A percentile compares a stretch with the other conserved stretches of the same genome.
phyloP scores from a whole-genome alignment of 352 stramenopile genomes.

The Elongisporangium undulatum region DNA sequence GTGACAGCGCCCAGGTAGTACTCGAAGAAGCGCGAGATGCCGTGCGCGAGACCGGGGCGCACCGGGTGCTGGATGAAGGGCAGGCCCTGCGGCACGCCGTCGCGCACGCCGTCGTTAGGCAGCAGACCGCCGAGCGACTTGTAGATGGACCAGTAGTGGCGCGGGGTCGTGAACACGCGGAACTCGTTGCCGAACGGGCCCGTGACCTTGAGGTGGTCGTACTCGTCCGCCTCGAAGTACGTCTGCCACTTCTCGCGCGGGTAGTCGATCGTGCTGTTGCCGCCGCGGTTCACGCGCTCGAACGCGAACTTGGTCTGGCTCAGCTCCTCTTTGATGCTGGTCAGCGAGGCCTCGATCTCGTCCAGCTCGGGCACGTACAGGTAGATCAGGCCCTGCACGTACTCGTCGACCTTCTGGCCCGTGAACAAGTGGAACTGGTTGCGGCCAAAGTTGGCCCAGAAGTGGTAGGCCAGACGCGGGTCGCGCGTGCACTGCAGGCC shows the following conservation, averaged over 20 bases:
- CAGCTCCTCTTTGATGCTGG: slow-evolving; percentile 38
- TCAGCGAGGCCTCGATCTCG: slow-evolving; percentile 45
- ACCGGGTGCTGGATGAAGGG: slow-evolving; percentile 58
- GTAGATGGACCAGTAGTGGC: slow-evolving; percentile 57
- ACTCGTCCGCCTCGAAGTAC: slow-evolving; percentile 37
- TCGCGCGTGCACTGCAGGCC: slow-evolving; percentile 60
- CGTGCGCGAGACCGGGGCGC: slow-evolving; percentile 45
- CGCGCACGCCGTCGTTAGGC: slow-evolving; percentile 25
- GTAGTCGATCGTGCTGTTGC: slow-evolving; percentile 39
- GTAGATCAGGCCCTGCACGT: slow-evolving; percentile 50
- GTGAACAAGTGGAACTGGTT: slow-evolving; percentile 78
- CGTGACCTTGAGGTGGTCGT: slow-evolving; percentile 56
- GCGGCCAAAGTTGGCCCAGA: slow-evolving; percentile 64
- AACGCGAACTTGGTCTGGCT: slow-evolving; percentile 44
- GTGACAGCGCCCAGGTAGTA: slow-evolving; percentile 59
- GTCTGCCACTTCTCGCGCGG: slow-evolving; percentile 52
- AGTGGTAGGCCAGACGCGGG: slow-evolving; percentile 58
- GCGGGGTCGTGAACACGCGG: slow-evolving; percentile 44
- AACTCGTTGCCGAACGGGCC: slow-evolving; percentile 65
- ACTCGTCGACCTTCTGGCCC: slow-evolving; percentile 47
- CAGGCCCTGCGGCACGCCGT: slow-evolving; percentile 43
- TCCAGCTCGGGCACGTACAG: slow-evolving; percentile 61
- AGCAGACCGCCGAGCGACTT: slow-evolving; percentile 46
- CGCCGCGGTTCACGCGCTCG: slow-evolving; percentile 49
- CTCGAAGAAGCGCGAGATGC: slow-evolving; percentile 68